Percentiles rank a stretch among this genome's conserved stretches.
Evolutionary conservation across 2,329 filamentous ascomycete species (phyloP).

Genomic region (Fusarium tuaranense): DNA sequence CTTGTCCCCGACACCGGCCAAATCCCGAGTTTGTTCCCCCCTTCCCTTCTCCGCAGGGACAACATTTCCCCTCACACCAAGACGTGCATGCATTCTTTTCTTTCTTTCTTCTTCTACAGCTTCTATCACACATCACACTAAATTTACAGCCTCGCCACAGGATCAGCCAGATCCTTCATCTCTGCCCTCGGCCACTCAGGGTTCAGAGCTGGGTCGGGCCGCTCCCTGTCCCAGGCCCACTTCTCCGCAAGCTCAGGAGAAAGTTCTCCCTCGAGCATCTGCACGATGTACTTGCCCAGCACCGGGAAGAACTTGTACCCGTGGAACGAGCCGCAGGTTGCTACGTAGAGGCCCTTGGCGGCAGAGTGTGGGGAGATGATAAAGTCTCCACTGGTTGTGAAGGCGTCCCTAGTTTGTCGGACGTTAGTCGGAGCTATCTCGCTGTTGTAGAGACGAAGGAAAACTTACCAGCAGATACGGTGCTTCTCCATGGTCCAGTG

Average conservation of each 20-base stretch:
- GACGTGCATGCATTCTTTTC: background rate
- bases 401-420: slow-evolving; percentile 67
- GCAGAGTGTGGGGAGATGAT: slow-evolving; percentile 69
- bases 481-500: slow-evolving; percentile 71
- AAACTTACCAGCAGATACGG: slow-evolving; percentile 73
- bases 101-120: slow-evolving; percentile 3
- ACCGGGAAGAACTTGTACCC: slow-evolving; percentile 76
- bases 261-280: slow-evolving; percentile 63
- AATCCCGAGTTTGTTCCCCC: background rate
- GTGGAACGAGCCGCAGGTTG: slow-evolving; percentile 75
- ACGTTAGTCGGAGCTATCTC: slow-evolving; percentile 12
- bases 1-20: background rate
- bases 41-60: background rate
- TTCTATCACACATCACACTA: background rate
- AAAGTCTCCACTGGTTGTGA: slow-evolving; percentile 71
- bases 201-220: slow-evolving; percentile 64
- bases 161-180: slow-evolving; percentile 63
- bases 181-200: slow-evolving; percentile 68
- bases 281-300: slow-evolving; percentile 71
- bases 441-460: background rate
- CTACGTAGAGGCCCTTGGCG: slow-evolving; percentile 67
- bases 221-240: slow-evolving; percentile 71
- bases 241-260: slow-evolving; percentile 56
- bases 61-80: background rate
- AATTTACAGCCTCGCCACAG: slow-evolving; percentile 44